Percentiles rank a stretch among this genome's conserved stretches.
Evolutionary conservation across 805 yeast species (phyloP).

Genomic region (Pichia insulana): DNA sequence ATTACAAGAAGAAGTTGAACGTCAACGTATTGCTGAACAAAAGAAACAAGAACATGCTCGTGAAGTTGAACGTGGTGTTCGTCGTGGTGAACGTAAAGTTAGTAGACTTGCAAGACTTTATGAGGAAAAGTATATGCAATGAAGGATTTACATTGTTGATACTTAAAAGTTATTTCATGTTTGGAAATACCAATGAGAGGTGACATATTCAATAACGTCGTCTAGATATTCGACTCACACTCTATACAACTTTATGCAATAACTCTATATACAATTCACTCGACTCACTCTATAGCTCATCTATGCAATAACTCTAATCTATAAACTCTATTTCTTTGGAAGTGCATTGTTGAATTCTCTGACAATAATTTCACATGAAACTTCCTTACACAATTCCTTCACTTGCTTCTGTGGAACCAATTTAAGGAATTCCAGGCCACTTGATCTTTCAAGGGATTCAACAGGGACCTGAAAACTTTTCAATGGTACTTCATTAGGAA

Average conservation of each 20-base stretch:
- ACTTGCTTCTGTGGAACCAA: slow-evolving; percentile 49
- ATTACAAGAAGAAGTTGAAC: slow-evolving; percentile 17
- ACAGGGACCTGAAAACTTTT: slow-evolving; percentile 78
- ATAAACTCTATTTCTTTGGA: slow-evolving; percentile 15
- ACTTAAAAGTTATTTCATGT: too few species aligned
- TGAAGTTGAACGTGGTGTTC: slow-evolving; percentile 24
- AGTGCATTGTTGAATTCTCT: slow-evolving; percentile 60
- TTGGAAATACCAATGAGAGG: not conserved
- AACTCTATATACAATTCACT: slow-evolving; percentile 2
- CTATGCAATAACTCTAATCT: too few species aligned
- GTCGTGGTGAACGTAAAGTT: slow-evolving; percentile 38
- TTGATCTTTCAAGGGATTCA: slow-evolving; percentile 78
- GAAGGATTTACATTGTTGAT: not conserved
- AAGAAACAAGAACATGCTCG: slow-evolving; percentile 16
- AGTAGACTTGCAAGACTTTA: slow-evolving; percentile 41
- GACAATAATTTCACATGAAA: slow-evolving; percentile 69
- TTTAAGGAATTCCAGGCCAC: slow-evolving; percentile 76
- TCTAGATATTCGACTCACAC: too few species aligned
- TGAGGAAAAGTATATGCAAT: slow-evolving; percentile 34
- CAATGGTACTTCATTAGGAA: slow-evolving; percentile 63
- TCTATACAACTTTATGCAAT: too few species aligned
- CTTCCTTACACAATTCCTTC: slow-evolving; percentile 69
- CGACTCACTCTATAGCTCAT: too few species aligned
- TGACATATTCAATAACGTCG: too few species aligned
- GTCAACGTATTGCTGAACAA: slow-evolving; percentile 8